Evolutionary conservation across 208 protist genomes (phyloP), one percentile per base, ranked within the genome.

Genomic region (Wallacemonas sp.): DNA sequence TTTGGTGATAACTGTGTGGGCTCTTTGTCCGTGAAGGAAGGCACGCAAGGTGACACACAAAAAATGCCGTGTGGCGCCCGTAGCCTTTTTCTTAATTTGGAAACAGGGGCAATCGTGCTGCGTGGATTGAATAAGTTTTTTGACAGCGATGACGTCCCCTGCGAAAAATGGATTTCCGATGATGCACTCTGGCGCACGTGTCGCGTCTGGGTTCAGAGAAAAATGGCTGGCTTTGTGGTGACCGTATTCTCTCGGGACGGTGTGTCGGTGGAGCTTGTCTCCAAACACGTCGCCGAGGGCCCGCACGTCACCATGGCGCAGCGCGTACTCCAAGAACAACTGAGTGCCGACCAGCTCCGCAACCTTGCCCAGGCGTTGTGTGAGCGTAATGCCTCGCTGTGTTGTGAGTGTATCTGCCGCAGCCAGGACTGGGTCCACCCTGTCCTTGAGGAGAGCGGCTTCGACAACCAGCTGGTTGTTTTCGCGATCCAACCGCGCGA

Each of bases 71-170:
- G 79, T 51, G 91, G 88, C 22, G 91, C 91, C 17, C 76, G 91
- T 12, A 88, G 75, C 17, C 73, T 96, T 4, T 54, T 96, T 2
- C 53, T 96, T 8, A 62, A 87, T 39, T 21, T n/a, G 17, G 59
- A 64, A 26, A 72, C 63, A 19, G 82, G 77, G 34, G 65, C 68
- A n/a, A 84, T 96, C 36, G 53, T 86, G n/a, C 77, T 83, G 36
- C 80, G 91, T 42, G 88, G 91, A 33, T 67, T 96, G 26, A 94
- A 96, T 70, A 96, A 96, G 64, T 96, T 96, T 51, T 84, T 91
- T 62, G 88, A 93, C 55, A 14, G 88, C 6, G 72, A 68, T 14
- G 80, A 82, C 9, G 78, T 91, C 15, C 3, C 14, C 28, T 9
- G 14, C 11, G 66, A 75, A 28, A 28, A 39, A n/a, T 82, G 76